Evolutionary conservation across 2,329 filamentous ascomycete genomes (phyloP).

Genomic region (Penicillium sp.): DNA sequence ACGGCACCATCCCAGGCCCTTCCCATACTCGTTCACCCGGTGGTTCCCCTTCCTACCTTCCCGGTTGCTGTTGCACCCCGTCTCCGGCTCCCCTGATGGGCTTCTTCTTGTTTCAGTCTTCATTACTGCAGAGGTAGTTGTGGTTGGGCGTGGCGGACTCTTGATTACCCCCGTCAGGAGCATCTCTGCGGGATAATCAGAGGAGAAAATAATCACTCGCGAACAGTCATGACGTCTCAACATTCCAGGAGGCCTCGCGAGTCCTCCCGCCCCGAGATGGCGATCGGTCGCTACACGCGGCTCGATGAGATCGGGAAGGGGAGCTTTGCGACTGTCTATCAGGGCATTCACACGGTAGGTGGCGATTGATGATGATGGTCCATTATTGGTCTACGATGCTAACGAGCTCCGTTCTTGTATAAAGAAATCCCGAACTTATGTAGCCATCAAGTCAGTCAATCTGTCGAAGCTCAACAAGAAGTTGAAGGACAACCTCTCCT

Average conservation of each 20-base stretch:
- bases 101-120: slow-evolving; percentile 22
- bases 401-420: slow-evolving; percentile 6
- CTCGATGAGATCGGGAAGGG: slow-evolving; percentile 91
- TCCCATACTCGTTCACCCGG: slow-evolving; percentile 11
- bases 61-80: slow-evolving; percentile 5
- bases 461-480: slow-evolving; percentile 87
- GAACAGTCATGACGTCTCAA: slow-evolving; percentile 42
- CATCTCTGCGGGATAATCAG: slow-evolving; percentile 13
- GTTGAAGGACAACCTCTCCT: slow-evolving; percentile 89
- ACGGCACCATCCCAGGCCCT: slow-evolving; percentile 13
- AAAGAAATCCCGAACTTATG: slow-evolving; percentile 71
- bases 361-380: background rate
- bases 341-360: slow-evolving; percentile 75
- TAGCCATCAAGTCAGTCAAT: slow-evolving; percentile 96
- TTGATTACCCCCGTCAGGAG: slow-evolving; percentile 6
- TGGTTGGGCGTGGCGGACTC: slow-evolving; percentile 25
- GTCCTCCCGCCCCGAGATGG: slow-evolving; percentile 30
- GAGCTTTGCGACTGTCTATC: slow-evolving; percentile 94
- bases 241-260: slow-evolving; percentile 40
- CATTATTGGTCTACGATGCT: slow-evolving; percentile 7
- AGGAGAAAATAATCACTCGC: slow-evolving; percentile 14
- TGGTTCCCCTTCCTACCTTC: slow-evolving; percentile 14
- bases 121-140: slow-evolving; percentile 35
- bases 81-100: slow-evolving; percentile 32
- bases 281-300: slow-evolving; percentile 71